phyloP scores from a whole-genome alignment of 495 filamentous ascomycete genomes.

The Lindgomyces ingoldianus region DNA sequence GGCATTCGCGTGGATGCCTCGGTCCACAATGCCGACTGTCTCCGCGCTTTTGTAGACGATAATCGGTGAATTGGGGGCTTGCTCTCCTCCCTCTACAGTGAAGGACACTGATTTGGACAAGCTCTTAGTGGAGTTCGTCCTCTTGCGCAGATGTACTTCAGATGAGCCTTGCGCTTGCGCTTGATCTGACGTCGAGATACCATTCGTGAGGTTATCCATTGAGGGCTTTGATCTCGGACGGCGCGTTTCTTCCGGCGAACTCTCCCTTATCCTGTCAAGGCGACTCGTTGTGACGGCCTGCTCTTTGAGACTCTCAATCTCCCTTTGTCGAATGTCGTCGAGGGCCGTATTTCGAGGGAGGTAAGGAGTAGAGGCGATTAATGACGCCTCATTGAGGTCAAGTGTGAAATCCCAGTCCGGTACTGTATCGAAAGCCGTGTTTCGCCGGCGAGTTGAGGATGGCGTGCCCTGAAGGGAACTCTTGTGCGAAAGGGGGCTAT shows the following conservation, averaged over 20 bases:
- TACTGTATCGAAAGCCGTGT: slow-evolving; percentile 51
- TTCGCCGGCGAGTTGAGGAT: slow-evolving; percentile 39
- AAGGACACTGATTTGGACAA: slow-evolving; percentile 35
- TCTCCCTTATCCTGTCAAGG: slow-evolving; percentile 60
- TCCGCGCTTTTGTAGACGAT: slow-evolving; percentile 51
- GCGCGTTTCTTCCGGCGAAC: slow-evolving; percentile 49
- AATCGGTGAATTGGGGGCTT: slow-evolving; percentile 57
- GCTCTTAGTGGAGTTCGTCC: slow-evolving; percentile 33
- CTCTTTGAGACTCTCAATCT: slow-evolving; percentile 60
- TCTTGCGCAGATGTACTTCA: slow-evolving; percentile 26
- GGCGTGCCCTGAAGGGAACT: slow-evolving; percentile 41
- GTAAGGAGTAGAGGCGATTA: slow-evolving; percentile 65
- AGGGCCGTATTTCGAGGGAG: slow-evolving; percentile 51
- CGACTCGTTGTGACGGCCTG: slow-evolving; percentile 60
- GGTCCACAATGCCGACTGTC: slow-evolving; percentile 36
- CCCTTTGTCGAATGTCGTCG: slow-evolving; percentile 59
- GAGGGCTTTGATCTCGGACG: slow-evolving; percentile 42
- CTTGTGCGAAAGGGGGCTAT: slow-evolving; percentile 45
- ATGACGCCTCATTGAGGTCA: slow-evolving; percentile 65
- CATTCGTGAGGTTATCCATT: slow-evolving; percentile 1
- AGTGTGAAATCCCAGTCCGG: slow-evolving; percentile 59
- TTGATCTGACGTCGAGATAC: slow-evolving; percentile 10
- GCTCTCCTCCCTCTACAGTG: slow-evolving; percentile 44
- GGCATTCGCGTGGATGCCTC: slow-evolving; percentile 32
- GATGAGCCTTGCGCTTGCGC: background rate